Evolutionary conservation across 768 basidiomycete species (phyloP).

Genomic region (Suillus variegatus): DNA sequence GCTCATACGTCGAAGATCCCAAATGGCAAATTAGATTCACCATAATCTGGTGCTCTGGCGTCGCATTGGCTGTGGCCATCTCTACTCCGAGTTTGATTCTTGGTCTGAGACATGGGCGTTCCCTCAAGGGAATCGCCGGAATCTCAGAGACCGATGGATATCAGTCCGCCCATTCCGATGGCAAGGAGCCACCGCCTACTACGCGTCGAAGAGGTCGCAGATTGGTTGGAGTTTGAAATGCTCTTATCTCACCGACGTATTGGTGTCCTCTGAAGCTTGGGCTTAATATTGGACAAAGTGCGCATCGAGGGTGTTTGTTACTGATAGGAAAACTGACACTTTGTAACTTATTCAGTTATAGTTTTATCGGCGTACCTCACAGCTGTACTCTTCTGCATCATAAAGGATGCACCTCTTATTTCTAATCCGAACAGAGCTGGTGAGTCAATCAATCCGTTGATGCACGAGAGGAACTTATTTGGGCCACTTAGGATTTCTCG

Average conservation of each 20-base stretch:
- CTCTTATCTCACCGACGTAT: slow-evolving; percentile 36
- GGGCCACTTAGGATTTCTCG: slow-evolving; percentile 52
- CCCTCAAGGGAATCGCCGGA: slow-evolving; percentile 49
- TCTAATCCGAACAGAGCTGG: slow-evolving; percentile 80
- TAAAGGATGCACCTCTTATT: slow-evolving; percentile 57
- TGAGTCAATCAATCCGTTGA: slow-evolving; percentile 24
- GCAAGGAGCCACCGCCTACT: neutral
- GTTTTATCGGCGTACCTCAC: slow-evolving; percentile 58
- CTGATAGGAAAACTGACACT: slow-evolving; percentile 9
- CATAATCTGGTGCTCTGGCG: slow-evolving; percentile 62
- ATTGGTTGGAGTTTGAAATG: slow-evolving; percentile 31
- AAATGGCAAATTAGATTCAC: slow-evolving; percentile 77
- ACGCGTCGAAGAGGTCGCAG: slow-evolving; percentile 8
- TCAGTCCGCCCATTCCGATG: slow-evolving; percentile 15
- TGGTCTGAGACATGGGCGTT: slow-evolving; percentile 41
- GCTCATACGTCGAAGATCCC: slow-evolving; percentile 78
- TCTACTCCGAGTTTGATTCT: slow-evolving; percentile 49
- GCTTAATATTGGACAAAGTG: slow-evolving; percentile 63
- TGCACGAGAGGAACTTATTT: neutral
- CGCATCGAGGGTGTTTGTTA: slow-evolving; percentile 17
- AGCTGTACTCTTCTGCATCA: slow-evolving; percentile 59
- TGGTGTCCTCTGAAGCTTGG: slow-evolving; percentile 54
- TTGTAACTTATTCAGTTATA: slow-evolving; percentile 42
- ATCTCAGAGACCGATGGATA: slow-evolving; percentile 49
- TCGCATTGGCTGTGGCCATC: slow-evolving; percentile 50